Evolutionary conservation across 2,329 filamentous ascomycete species (phyloP).

Genomic region (Cryoendolithus antarcticus): DNA sequence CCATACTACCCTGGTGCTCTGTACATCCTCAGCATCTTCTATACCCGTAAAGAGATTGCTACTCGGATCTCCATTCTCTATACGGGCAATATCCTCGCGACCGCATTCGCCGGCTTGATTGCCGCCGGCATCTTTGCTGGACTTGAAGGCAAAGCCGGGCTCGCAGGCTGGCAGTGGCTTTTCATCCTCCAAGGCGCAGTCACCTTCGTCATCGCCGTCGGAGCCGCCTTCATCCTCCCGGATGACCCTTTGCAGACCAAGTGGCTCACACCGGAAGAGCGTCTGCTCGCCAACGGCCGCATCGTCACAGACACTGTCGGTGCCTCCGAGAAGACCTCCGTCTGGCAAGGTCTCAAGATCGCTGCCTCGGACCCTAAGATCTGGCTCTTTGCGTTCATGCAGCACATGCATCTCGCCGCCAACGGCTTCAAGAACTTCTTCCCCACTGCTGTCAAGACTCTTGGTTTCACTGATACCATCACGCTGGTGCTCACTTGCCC

Average conservation of each 20-base stretch:
- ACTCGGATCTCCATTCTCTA: constrained; percentile 1
- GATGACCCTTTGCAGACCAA: constrained; percentile 43
- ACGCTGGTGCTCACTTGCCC: constrained; percentile 23
- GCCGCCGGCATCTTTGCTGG: constrained; percentile 4
- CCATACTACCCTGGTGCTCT: constrained; percentile 2
- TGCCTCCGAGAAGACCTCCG: constrained; percentile 31
- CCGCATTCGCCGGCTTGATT: constrained; percentile 1
- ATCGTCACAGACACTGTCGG: constrained; percentile 36
- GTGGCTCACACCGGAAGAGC: constrained; percentile 36
- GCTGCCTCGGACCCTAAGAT: constrained; percentile 4
- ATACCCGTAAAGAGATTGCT: constrained; percentile 22
- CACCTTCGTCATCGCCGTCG: constrained; percentile 49
- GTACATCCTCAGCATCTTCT: constrained; percentile 23
- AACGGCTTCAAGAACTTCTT: constrained; percentile 5
- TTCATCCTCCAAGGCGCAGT: constrained; percentile 3
- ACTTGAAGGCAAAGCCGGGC: background rate
- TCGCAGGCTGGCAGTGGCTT: constrained; percentile 4
- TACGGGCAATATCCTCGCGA: background rate
- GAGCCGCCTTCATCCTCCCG: constrained; percentile 49
- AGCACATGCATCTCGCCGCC: constrained; percentile 2
- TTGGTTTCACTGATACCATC: constrained; percentile 22
- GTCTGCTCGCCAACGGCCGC: background rate
- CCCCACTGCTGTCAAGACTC: constrained; percentile 10
- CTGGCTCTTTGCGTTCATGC: constrained; percentile 2
- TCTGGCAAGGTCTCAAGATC: constrained; percentile 9